Percentiles rank a stretch among this genome's conserved stretches.
These are phyloP conservation scores for Fraxinus dipetala DNA, from an alignment of 305 asterid genomes.

Conservation along the genomic window DNA sequence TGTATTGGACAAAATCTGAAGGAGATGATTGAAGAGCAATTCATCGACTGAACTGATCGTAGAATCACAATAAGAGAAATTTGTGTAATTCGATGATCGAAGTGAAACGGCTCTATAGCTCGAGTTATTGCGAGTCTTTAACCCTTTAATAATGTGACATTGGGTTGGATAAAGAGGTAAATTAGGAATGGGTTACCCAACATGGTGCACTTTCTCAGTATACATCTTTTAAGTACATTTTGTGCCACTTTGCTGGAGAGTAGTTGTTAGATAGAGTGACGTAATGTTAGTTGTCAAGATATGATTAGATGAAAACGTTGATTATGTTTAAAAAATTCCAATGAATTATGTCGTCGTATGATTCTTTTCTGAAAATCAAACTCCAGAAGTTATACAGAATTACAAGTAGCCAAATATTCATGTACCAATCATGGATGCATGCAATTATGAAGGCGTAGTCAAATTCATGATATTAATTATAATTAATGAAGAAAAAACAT, in stretches of 20 bases:
- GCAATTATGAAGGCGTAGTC: not conserved
- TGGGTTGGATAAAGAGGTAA: not conserved
- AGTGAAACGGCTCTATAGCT: not conserved
- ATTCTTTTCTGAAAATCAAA: not conserved
- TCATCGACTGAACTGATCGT: not conserved
- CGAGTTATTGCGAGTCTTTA: not conserved
- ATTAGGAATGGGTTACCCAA: not conserved
- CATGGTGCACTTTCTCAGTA: not conserved
- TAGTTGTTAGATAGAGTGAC: too few relatives aligned
- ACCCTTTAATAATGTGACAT: not conserved
- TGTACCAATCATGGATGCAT: not conserved
- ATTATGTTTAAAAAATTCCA: too few relatives aligned
- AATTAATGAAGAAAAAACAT: not conserved
- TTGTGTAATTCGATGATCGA: not conserved
- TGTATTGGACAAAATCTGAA: not conserved
- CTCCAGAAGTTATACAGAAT: not conserved
- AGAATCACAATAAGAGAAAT: too few relatives aligned
- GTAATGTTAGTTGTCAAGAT: too few relatives aligned
- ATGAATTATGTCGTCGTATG: too few relatives aligned
- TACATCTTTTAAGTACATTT: not conserved
- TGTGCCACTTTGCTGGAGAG: too few relatives aligned
- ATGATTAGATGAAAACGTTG: too few relatives aligned
- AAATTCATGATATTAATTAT: not conserved
- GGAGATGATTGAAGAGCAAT: not conserved
- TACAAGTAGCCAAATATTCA: not conserved